Percentiles rank a stretch among this genome's conserved stretches.
Evolutionary conservation across 306 rosid species (phyloP).

Genomic region (Prunus kanzakura): DNA sequence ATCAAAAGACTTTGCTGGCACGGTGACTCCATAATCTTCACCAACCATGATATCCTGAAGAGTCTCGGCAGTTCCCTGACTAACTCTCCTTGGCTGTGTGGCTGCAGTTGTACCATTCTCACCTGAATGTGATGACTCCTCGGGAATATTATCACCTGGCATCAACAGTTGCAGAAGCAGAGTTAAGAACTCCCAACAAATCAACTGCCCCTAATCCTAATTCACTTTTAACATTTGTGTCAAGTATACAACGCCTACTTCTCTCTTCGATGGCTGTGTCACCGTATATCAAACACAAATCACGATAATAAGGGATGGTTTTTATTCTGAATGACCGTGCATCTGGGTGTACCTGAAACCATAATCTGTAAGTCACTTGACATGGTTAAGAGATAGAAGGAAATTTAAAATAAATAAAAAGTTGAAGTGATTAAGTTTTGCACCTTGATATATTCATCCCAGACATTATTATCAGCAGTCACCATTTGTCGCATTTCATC

Average conservation of each 20-base stretch:
- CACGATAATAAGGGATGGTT: conserved; percentile 55
- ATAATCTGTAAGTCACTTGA: conserved; percentile 1
- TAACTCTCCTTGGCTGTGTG: conserved; percentile 24
- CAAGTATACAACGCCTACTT: conserved; percentile 33
- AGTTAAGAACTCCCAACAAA: conserved; percentile 19
- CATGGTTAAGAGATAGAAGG: conserved; percentile 2
- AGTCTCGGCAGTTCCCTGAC: conserved; percentile 31
- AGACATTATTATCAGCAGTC: conserved; percentile 56
- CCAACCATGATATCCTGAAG: conserved; percentile 43
- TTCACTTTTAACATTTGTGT: conserved; percentile 1
- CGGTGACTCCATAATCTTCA: conserved; percentile 45
- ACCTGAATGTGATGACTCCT: conserved; percentile 35
- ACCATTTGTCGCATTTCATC: conserved; percentile 68
- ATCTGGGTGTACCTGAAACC: conserved; percentile 49
- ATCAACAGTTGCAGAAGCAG: conserved; percentile 18
- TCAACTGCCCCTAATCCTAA: conserved; percentile 14
- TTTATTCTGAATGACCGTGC: conserved; percentile 58
- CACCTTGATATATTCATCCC: conserved; percentile 78
- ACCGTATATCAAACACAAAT: conserved; percentile 57
- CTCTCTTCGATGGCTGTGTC: conserved; percentile 26
- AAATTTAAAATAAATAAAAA: conserved; percentile 1
- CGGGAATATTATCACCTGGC: conserved; percentile 37
- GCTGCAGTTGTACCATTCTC: conserved; percentile 29
- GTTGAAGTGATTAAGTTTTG: neutral
- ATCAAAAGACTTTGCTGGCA: conserved; percentile 26